phyloP scores from a whole-genome alignment of 2,329 filamentous ascomycete genomes.

The Periconia sp. region DNA sequence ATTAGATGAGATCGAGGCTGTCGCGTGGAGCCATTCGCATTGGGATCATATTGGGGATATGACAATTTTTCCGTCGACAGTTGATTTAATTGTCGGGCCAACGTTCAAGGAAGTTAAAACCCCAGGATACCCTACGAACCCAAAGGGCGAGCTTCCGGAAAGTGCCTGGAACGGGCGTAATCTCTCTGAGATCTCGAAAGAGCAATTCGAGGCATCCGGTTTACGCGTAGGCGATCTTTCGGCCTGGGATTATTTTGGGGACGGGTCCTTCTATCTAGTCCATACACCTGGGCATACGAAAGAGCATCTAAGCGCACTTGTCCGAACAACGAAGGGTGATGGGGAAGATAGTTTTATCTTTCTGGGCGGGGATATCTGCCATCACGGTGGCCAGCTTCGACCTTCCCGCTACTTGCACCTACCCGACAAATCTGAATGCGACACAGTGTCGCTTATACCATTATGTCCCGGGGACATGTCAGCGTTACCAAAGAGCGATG shows the following conservation, averaged over 20 bases:
- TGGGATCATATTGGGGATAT: conserved; percentile 57
- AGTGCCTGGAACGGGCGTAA: background rate
- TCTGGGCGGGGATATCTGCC: background rate
- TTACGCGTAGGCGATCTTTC: conserved; percentile 48
- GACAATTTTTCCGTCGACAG: conserved; percentile 47
- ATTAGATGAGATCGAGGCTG: conserved; percentile 33
- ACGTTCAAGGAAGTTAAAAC: conserved; percentile 51
- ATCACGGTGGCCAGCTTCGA: background rate
- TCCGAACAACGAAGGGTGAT: background rate
- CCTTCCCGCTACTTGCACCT: no score
- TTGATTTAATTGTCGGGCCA: conserved; percentile 55
- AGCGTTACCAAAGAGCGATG: background rate
- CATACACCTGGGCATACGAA: background rate
- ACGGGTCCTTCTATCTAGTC: background rate
- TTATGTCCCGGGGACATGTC: background rate
- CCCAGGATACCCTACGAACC: conserved; percentile 49
- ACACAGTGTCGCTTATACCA: no score
- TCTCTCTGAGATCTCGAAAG: background rate
- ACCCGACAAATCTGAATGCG: no score
- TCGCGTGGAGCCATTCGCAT: conserved; percentile 48
- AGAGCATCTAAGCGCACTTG: background rate
- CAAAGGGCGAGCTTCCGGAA: background rate
- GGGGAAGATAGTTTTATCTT: background rate
- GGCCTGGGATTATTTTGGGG: conserved; percentile 28
- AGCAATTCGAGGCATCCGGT: background rate